Percentiles rank a stretch among this genome's conserved stretches.
phyloP scores from a whole-genome alignment of 2,329 filamentous ascomycete genomes.

The Phialocephala sp. region DNA sequence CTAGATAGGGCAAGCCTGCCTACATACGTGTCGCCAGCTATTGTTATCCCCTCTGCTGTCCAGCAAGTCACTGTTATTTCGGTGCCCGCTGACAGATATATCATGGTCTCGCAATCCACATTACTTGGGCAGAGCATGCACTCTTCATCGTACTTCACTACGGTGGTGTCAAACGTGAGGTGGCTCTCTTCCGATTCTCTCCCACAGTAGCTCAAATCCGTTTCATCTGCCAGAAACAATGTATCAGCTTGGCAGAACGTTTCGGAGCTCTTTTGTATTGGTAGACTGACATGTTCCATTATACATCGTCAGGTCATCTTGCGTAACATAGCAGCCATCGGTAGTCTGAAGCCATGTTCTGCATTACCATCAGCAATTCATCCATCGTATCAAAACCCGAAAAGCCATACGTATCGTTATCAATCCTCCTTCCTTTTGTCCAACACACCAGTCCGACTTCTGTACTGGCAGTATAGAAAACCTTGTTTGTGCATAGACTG shows the following conservation, averaged over 20 bases:
- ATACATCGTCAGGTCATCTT: conserved; percentile 30
- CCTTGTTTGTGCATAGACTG: conserved; percentile 31
- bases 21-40: conserved; percentile 28
- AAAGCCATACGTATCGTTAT: conserved; percentile 29
- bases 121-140: conserved; percentile 33
- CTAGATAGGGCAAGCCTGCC: not conserved
- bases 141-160: conserved; percentile 30
- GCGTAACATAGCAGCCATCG: conserved; percentile 32
- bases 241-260: not conserved
- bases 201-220: conserved; percentile 30
- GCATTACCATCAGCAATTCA: not conserved
- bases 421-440: conserved; percentile 32
- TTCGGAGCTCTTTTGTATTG: not conserved
- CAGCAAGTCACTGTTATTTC: conserved; percentile 32
- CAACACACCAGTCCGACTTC: conserved; percentile 29
- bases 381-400: not conserved
- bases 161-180: conserved; percentile 26
- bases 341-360: conserved; percentile 35
- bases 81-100: conserved; percentile 25
- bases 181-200: conserved; percentile 23
- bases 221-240: conserved; percentile 18
- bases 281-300: conserved; percentile 30
- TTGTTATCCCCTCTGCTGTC: conserved; percentile 24
- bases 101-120: conserved; percentile 21
- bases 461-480: conserved; percentile 24